A percentile compares a stretch with the other conserved stretches of the same genome.
phyloP scores from a whole-genome alignment of 306 rosid species.

The Gastrolobium villosum region DNA sequence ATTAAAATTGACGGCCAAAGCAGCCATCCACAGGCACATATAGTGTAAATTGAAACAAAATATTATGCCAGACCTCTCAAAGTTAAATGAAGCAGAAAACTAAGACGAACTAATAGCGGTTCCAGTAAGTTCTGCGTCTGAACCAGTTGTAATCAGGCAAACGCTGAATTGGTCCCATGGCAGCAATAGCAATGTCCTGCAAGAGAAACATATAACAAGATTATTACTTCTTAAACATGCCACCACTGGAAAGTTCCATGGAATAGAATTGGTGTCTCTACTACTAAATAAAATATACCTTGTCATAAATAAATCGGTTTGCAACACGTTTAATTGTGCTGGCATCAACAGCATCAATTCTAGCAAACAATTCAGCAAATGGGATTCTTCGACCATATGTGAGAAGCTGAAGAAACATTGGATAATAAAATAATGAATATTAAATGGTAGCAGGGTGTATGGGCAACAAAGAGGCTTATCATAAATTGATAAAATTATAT shows the following conservation, averaged over 20 bases:
- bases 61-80: slow-evolving; percentile 54
- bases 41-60: slow-evolving; percentile 44
- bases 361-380: slow-evolving; percentile 89
- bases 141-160: slow-evolving; percentile 98
- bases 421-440: neutral
- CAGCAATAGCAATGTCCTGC: slow-evolving; percentile 94
- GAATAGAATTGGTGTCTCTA: slow-evolving; percentile 35
- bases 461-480: neutral
- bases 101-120: slow-evolving; percentile 78
- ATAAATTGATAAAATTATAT: neutral
- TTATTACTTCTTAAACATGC: neutral
- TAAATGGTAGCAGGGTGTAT: neutral
- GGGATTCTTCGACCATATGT: slow-evolving; percentile 97
- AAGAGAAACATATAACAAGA: slow-evolving; percentile 32
- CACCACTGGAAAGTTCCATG: neutral
- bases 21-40: slow-evolving; percentile 53
- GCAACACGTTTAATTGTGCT: slow-evolving; percentile 95
- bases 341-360: slow-evolving; percentile 93
- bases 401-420: slow-evolving; percentile 61
- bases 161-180: slow-evolving; percentile 85
- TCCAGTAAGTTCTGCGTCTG: slow-evolving; percentile 99
- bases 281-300: slow-evolving; percentile 55
- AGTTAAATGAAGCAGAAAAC: slow-evolving; percentile 38
- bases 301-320: slow-evolving; percentile 89
- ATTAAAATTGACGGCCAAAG: slow-evolving; percentile 54